phyloP scores from a whole-genome alignment of 371 early-diverging fungal genomes.

The Mucor velutinosus region DNA sequence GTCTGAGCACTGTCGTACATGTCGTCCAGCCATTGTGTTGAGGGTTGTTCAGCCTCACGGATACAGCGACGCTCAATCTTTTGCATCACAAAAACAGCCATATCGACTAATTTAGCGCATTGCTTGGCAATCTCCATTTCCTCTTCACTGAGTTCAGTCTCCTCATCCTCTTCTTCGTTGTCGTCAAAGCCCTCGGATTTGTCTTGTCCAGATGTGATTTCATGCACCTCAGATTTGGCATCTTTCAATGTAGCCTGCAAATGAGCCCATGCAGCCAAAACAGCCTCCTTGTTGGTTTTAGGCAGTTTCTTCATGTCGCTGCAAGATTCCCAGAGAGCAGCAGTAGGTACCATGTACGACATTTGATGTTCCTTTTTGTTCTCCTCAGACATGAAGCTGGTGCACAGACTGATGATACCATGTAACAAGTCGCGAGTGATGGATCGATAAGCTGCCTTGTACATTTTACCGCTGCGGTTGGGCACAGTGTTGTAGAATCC shows the following conservation, averaged over 20 bases:
- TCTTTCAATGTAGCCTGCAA: conserved; percentile 30
- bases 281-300: conserved; percentile 39
- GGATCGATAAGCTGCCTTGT: conserved; percentile 23
- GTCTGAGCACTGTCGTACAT: conserved; percentile 16
- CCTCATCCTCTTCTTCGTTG: conserved; percentile 39
- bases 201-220: conserved; percentile 36
- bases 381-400: conserved; percentile 27
- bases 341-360: conserved; percentile 46
- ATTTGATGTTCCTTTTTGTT: neutral
- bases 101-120: conserved; percentile 37
- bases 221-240: conserved; percentile 42
- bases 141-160: conserved; percentile 24
- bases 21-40: conserved; percentile 30
- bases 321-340: conserved; percentile 49
- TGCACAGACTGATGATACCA: conserved; percentile 31
- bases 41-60: conserved; percentile 7
- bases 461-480: conserved; percentile 18
- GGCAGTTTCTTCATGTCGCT: conserved; percentile 27
- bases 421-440: conserved; percentile 25
- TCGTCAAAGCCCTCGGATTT: conserved; percentile 45
- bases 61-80: conserved; percentile 45
- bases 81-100: conserved; percentile 34
- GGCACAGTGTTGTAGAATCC: conserved; percentile 49
- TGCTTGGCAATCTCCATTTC: conserved; percentile 32
- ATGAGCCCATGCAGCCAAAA: conserved; percentile 19